These are phyloP conservation scores for Fusarium goolgardi DNA, from an alignment of 2,329 filamentous ascomycete genomes.

Conservation along the genomic window DNA sequence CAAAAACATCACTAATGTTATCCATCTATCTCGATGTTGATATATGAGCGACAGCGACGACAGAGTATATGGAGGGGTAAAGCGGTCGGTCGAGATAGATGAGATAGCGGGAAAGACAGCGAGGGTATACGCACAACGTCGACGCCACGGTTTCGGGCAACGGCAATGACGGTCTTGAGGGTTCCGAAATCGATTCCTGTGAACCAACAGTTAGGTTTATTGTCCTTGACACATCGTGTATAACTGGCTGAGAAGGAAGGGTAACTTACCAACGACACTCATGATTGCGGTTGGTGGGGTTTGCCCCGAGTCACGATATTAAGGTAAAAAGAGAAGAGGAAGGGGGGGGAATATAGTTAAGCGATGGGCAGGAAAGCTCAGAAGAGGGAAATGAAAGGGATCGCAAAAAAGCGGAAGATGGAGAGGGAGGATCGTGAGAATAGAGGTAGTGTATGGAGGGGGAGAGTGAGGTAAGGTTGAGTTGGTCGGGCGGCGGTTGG, in stretches of 20 bases:
- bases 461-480: constrained; percentile 22
- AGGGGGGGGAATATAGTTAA: constrained; percentile 20
- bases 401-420: constrained; percentile 31
- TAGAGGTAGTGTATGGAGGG: constrained; percentile 25
- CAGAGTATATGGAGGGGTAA: constrained; percentile 24
- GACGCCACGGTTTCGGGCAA: constrained; percentile 97
- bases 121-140: constrained; percentile 83
- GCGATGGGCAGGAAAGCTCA: constrained; percentile 41
- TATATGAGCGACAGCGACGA: neutral
- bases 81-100: constrained; percentile 25
- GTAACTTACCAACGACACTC: constrained; percentile 64
- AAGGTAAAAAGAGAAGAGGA: constrained; percentile 26
- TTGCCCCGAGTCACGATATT: constrained; percentile 42
- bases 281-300: constrained; percentile 56
- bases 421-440: constrained; percentile 33
- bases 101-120: constrained; percentile 19
- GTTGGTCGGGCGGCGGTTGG: constrained; percentile 34
- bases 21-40: constrained; percentile 17
- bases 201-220: constrained; percentile 35
- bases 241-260: neutral
- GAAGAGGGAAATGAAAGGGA: constrained; percentile 35
- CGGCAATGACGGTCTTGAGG: constrained; percentile 96
- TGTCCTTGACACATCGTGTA: constrained; percentile 6
- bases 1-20: neutral
- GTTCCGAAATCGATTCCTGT: constrained; percentile 94